Evolutionary conservation across 345 rosid species (phyloP), one percentile per base, ranked within the genome.

Genomic region (Lagerstroemia speciosa): DNA sequence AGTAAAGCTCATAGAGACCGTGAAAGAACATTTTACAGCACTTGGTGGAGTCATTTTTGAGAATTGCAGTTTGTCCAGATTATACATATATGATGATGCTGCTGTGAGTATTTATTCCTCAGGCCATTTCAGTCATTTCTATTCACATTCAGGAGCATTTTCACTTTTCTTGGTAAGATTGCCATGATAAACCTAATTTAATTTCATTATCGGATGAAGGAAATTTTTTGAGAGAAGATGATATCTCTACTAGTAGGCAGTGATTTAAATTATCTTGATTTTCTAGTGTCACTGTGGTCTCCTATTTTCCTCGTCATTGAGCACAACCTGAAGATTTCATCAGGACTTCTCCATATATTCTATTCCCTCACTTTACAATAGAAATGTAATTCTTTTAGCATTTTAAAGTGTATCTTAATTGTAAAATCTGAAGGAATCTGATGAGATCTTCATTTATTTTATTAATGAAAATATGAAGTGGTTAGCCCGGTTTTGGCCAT

Each of bases 41-140:
- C 91, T 85, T 67, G 96, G 96, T 48, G 98, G 97, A 67, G 85
- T 87, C 71, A 84, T 93, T 78, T 78, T 90, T 34, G 98, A 93
- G 72, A 88, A 86, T 68, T 82, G 78, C 85, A 79, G 92, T 22
- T 87, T 87, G 38, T 85, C 93, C 45, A 75, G 75, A 72, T 83
- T 93, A 37, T 36, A 81, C 57, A 65, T 89, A 40, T 89, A 83
- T 53, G 81, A 87, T 57, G 94, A 93, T 76, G 79, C 88, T 73
- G 91, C 97, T 26, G 98, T 85, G 38, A 36, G 38, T 36, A 36
- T 36, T 5, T 36, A 36, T 36, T 36, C 7, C 38, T 36, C 38
- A 36, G 0, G 38, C 8, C 38, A 36, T 9, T 36, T 36, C 38
- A 36, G 7, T 36, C 7, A 36, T 36, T 36, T 36, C 38, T 36